Conservation (phyloP, 495 filamentous ascomycete species). For the Penicilliopsis zonata region DNA sequence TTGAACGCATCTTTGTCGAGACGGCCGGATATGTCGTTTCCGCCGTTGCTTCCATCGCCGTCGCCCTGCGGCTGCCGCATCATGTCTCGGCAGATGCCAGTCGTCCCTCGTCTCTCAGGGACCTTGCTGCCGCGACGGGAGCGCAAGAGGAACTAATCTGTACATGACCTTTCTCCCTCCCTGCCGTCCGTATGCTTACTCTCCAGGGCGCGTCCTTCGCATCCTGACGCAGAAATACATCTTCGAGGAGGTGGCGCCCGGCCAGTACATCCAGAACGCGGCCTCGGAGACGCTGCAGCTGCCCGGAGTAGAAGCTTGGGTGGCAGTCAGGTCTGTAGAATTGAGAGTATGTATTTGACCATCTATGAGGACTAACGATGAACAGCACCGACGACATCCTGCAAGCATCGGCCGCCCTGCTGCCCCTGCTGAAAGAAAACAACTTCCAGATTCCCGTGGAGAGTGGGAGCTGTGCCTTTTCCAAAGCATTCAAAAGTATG, state of each 20-base stretch:
- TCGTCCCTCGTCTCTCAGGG: neutral
- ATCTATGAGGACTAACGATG: neutral
- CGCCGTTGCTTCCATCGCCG: neutral
- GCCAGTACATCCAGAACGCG: neutral
- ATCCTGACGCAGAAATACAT: neutral
- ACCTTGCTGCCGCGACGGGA: neutral
- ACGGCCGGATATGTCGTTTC: constrained; percentile 2
- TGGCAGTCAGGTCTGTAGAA: too few species aligned
- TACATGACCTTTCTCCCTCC: neutral
- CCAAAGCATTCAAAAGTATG: neutral
- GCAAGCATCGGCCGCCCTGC: neutral
- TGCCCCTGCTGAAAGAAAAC: neutral
- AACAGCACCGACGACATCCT: neutral
- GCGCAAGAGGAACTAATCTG: neutral
- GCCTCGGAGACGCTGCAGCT: neutral
- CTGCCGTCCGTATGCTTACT: neutral
- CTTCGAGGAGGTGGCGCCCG: constrained; percentile 1
- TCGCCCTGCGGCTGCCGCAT: neutral
- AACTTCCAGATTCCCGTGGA: neutral
- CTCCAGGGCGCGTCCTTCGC: neutral
- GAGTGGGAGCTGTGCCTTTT: neutral
- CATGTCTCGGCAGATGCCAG: too few species aligned
- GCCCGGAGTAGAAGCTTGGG: neutral
- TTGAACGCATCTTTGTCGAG: neutral
- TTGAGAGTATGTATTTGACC: too few species aligned